Conservation (phyloP, 768 basidiomycete species). For the Lactarius akahatsu region DNA sequence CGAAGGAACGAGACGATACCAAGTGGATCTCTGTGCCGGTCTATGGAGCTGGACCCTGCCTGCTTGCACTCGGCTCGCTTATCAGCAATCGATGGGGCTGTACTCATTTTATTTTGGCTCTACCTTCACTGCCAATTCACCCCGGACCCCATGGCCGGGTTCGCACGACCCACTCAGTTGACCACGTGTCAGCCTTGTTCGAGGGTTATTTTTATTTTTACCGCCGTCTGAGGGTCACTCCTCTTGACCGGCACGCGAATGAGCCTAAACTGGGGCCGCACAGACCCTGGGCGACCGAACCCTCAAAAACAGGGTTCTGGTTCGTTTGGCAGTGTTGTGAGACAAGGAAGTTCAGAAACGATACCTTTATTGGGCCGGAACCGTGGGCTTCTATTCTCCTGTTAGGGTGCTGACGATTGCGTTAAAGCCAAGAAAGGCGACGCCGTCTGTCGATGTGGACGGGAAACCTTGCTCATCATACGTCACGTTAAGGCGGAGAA, state of each 20-base stretch:
- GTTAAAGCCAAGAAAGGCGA: not conserved
- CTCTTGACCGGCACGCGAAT: no score
- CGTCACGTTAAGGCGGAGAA: not conserved
- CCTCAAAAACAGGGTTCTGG: no score
- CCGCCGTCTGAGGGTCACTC: no score
- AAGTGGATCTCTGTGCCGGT: not conserved
- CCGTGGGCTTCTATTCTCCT: not conserved
- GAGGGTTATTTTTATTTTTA: no score
- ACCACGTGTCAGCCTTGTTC: no score
- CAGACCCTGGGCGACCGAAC: no score
- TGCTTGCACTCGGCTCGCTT: not conserved
- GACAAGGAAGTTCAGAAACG: not conserved
- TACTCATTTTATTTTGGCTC: not conserved
- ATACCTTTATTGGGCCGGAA: not conserved
- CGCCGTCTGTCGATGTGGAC: not conserved
- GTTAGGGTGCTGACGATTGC: not conserved
- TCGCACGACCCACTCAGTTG: no score
- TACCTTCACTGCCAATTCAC: no score
- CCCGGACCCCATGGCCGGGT: no score
- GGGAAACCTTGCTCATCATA: not conserved
- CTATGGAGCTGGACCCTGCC: no score
- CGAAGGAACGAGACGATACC: not conserved
- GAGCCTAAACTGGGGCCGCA: no score
- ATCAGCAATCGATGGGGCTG: not conserved
- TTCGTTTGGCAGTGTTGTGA: not conserved